Evolutionary conservation across 1,139 yeast species (phyloP).

Genomic region (Zygosaccharomyces sapae): DNA sequence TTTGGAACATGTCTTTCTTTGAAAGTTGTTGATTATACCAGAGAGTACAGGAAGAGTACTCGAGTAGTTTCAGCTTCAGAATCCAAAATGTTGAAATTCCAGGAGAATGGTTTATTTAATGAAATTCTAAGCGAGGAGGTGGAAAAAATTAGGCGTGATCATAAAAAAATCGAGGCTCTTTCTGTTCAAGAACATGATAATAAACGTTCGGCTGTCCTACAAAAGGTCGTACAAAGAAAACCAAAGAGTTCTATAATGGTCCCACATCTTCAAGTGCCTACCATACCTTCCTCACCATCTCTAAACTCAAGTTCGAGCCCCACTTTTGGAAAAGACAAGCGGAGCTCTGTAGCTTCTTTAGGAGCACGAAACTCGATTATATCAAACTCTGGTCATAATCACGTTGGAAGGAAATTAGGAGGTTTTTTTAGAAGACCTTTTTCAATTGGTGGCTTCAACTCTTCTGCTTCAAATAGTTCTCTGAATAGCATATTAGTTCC

Average conservation of each 20-base stretch:
- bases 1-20: conserved; percentile 28
- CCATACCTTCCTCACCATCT: conserved; percentile 6
- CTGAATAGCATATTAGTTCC: conserved; percentile 24
- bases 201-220: conserved; percentile 17
- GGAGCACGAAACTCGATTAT: conserved; percentile 23
- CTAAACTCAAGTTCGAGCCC: conserved; percentile 8
- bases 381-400: conserved; percentile 26
- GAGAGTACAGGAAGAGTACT: conserved; percentile 27
- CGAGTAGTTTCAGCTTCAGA: conserved; percentile 45
- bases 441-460: conserved; percentile 41
- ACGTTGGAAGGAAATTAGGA: conserved; percentile 41
- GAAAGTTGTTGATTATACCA: conserved; percentile 21
- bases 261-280: conserved; percentile 11
- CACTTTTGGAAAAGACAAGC: conserved; percentile 18
- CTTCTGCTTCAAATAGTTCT: conserved; percentile 41
- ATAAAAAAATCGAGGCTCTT: conserved; percentile 42
- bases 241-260: conserved; percentile 18
- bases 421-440: conserved; percentile 48
- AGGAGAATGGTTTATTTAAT: conserved; percentile 43
- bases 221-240: conserved; percentile 18
- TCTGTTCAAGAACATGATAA: conserved; percentile 40
- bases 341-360: conserved; percentile 27
- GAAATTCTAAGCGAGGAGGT: conserved; percentile 45
- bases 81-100: conserved; percentile 36
- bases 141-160: conserved; percentile 51